Evolutionary conservation across 768 basidiomycete genomes (phyloP).

Genomic region (Lactarius psammicola): DNA sequence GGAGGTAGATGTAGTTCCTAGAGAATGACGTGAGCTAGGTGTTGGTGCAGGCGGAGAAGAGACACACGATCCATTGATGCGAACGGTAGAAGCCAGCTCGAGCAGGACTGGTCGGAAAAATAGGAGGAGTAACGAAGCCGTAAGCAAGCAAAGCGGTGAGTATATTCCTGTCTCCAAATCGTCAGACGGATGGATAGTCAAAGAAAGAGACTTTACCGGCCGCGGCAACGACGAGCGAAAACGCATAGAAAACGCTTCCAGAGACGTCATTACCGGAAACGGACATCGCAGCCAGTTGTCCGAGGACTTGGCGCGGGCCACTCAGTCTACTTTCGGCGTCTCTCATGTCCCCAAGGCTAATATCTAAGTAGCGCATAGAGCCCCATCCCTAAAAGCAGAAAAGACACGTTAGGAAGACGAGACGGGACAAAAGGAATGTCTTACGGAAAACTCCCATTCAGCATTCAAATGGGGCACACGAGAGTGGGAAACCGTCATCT

Average conservation of each 20-base stretch:
- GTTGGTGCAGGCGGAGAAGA: not conserved
- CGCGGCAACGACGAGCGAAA: conserved; percentile 23
- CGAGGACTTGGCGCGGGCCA: conserved; percentile 17
- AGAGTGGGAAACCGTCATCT: conserved; percentile 22
- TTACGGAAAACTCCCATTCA: conserved; percentile 28
- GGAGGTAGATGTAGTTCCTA: conserved; percentile 20
- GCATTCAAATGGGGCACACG: conserved; percentile 20
- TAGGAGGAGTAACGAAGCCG: conserved; percentile 25
- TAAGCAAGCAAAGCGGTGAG: conserved; percentile 28
- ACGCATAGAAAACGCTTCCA: conserved; percentile 29
- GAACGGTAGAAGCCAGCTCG: conserved; percentile 22
- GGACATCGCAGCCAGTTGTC: conserved; percentile 24
- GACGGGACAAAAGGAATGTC: not conserved
- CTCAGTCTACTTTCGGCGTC: conserved; percentile 17
- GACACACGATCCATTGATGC: conserved; percentile 25
- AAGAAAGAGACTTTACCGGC: conserved; percentile 11
- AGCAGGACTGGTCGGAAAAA: conserved; percentile 26
- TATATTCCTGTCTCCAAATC: conserved; percentile 21
- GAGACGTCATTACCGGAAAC: conserved; percentile 27
- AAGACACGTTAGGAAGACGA: not conserved
- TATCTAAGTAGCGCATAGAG: conserved; percentile 27
- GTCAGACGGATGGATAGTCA: not conserved
- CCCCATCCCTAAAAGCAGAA: conserved; percentile 27
- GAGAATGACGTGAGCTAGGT: not conserved
- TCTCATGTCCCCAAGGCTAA: conserved; percentile 9